Base-by-base conservation (phyloP, 371 early-diverging fungal species). In the Mucor saturninus region DNA sequence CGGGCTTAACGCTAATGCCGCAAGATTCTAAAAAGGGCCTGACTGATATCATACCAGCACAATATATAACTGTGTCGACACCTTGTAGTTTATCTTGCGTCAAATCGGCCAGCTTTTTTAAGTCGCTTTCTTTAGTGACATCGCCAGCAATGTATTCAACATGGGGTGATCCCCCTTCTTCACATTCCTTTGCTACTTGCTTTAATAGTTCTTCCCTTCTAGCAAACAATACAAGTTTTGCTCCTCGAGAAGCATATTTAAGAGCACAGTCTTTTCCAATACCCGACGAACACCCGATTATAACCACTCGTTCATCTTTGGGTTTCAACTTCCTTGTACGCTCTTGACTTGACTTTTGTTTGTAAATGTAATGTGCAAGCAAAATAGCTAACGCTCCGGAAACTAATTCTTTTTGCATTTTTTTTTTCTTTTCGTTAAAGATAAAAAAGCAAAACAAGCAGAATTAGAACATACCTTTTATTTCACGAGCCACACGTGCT, bases 201-300 rank as follows among this genome's bases (percentile, higher is more conserved):
- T 79, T 68, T 7, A 94, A 77, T 31, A 83, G 73, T 11, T 69
- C 71, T 28, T 60, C 42, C 10, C 94, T 75, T 5, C 95, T 75
- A 5, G 93, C 93, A 35, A 90, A 81, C 5, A 94, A 65, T 3
- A 93, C 69, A 4, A 93, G 69, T 26, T 80, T 70, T 11, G 91
- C 90, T 0, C 92, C 89, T 10, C 90, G 83, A 21, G 62, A 60
- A 8, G 95, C 93, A 73, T 93, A 95, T 40, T 79, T 70, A 0
- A 89, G 74, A 0, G 93, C 93, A 38, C 86, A 61, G 28, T 83
- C 84, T 46, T 75, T 71, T 5, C 95, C 95, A 29, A 95, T 91
- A 5, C 95, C 95, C 37, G 91, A 89, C 13, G 92, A 90, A 29
- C 91, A 89, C 0, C 94, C 95, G 14, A 94, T 72, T 54, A 95